Evolutionary conservation across 192 early-diverging fungal genomes (phyloP), one percentile per base, ranked within the genome.

Genomic region (Martensiomyces pterosporus): DNA sequence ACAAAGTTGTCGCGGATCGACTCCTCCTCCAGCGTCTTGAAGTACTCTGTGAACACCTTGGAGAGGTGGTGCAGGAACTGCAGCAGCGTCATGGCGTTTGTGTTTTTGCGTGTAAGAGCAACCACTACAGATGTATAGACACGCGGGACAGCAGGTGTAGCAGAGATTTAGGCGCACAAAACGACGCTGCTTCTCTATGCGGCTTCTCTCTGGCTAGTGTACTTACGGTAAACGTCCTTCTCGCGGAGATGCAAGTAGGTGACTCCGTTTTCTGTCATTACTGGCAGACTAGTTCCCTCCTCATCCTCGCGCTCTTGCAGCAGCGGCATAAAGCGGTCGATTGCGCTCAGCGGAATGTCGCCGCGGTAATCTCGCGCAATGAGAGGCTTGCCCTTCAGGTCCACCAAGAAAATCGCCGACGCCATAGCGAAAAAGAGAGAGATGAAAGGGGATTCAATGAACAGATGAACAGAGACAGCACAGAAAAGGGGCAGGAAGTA

Each of bases 331-430:
- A 99, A 99, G 69, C 92, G 93, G 39, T 99, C 96, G 47, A 94
- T 89, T 18, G 92, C 86, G 37, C 79, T 80, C 84, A 96, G 89
- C 51, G 96, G 94, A 59, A 99, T 94, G 71, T 99, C 96, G 5
- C 96, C 96, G 17, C 96, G 84, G 71, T 96, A 99, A 78, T 97
- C 93, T 23, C 96, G 82, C 9, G 93, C 90, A 64, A 99, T 99
- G 46, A 99, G 88, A 44, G 94, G 89, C 79, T 99, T 99, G 61
- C 96, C 96, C 82, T 99, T 99, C 29, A 97, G 72, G 76, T 99
- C 96, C 26, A 99, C 73, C 49, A 96, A 84, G 74, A 94, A 97
- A 24, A 99, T 77, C 51, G 91, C 80, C 15, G 82, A 85, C 19
- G 75, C 79, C 69, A 83, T 80, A 40, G 13, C 7, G 25, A 14